Evolutionary conservation across 1,284 basidiomycete genomes (phyloP).

Genomic region (Cutaneotrichosporon sp.): DNA sequence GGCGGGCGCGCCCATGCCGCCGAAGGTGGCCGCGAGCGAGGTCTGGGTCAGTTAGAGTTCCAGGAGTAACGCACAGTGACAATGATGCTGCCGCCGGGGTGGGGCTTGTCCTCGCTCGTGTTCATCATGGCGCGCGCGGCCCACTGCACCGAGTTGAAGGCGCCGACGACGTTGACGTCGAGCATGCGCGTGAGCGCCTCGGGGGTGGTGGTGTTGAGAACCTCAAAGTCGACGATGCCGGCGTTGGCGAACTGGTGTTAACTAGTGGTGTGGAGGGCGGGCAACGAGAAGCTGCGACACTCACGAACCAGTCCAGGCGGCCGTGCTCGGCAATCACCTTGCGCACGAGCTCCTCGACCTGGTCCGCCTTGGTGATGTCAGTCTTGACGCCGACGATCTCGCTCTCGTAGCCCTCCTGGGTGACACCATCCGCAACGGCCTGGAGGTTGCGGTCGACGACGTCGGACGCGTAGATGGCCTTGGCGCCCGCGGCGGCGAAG

Average conservation of each 20-base stretch:
- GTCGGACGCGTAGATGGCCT: slow-evolving; percentile 19
- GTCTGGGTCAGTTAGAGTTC: slow-evolving; percentile 8
- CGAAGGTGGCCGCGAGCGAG: slow-evolving; percentile 13
- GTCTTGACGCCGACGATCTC: slow-evolving; percentile 14
- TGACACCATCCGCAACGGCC: background rate
- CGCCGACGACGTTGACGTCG: slow-evolving; percentile 24
- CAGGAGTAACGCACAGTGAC: slow-evolving; percentile 18
- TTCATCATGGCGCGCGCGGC: slow-evolving; percentile 22
- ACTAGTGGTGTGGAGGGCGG: background rate
- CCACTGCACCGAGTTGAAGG: slow-evolving; percentile 24
- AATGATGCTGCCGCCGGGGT: slow-evolving; percentile 21
- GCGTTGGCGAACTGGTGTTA: slow-evolving; percentile 22
- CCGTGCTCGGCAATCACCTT: slow-evolving; percentile 18
- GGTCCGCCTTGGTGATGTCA: slow-evolving; percentile 20
- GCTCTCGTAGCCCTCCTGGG: slow-evolving; percentile 12
- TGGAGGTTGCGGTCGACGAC: slow-evolving; percentile 8
- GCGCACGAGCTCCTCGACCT: slow-evolving; percentile 22
- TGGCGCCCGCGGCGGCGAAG: slow-evolving; percentile 17
- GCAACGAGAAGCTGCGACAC: background rate
- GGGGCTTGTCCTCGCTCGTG: slow-evolving; percentile 15
- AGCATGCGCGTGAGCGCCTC: slow-evolving; percentile 15
- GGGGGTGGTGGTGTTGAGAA: slow-evolving; percentile 13
- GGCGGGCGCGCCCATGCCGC: slow-evolving; percentile 22
- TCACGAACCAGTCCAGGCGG: slow-evolving; percentile 24
- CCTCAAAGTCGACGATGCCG: slow-evolving; percentile 24